Evolutionary conservation across 1,139 yeast genomes (phyloP), one percentile per base, ranked within the genome.

Genomic region (Waltiozyma solani): DNA sequence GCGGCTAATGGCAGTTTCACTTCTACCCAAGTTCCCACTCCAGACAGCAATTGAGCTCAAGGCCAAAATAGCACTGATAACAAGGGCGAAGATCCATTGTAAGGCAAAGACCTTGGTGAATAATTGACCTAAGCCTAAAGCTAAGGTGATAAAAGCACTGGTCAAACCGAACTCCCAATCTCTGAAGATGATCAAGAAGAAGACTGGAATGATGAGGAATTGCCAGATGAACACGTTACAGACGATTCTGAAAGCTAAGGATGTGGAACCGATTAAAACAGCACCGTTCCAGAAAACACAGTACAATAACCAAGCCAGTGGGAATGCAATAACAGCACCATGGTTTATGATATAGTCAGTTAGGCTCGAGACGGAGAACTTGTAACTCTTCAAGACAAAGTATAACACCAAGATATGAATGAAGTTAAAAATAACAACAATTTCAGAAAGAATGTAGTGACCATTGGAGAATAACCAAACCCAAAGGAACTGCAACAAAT

Each of bases 251-350:
- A 85, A 77, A 26, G 72, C 63, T 24, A 79, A 58, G 6, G 59
- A 53, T 12, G 62, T 52, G 32, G 66, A 59, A 35, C 67, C 63
- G 45, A 72, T 70, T 32, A 73, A 66, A 24, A 79, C 79, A 4
- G 94, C 89, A 30, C 94, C 93, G 52, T 81, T 81, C 94, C 94
- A 83, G 63, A 83, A 79, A 33, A 84, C 57, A 22, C 76, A 79
- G 54, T 76, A 80, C 45, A 81, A 57, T 31, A 79, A 62, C 94
- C 94, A 84, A 22, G 84, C 67, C 40, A 82, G 59, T 25, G 95
- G 93, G 51, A 82, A 51, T 1, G 89, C 85, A 14, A 73, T 66
- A 14, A 72, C 66, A n/a, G 87, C 71, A 45, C 75, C 60, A 57
- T 82, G 93, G 25, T 38, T 23, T 20, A 38, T 23, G 29, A 73